Evolutionary conservation across 2,329 filamentous ascomycete genomes (phyloP), one percentile per base, ranked within the genome.

Genomic region (Fusarium liriodendri): DNA sequence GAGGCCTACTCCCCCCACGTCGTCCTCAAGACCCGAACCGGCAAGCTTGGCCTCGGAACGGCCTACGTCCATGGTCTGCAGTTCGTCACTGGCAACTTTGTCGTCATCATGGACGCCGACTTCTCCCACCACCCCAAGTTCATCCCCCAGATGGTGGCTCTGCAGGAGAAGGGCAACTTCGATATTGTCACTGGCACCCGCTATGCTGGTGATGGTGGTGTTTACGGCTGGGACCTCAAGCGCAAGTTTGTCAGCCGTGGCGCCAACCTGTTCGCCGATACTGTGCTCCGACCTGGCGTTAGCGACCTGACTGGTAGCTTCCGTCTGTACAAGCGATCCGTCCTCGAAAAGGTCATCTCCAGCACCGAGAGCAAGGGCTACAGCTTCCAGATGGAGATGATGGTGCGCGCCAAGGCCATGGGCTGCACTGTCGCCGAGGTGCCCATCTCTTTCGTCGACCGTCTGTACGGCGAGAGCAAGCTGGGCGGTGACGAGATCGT

Each of bases 101-200:
- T 99, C 82, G 94, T 99, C 88, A 99, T 99, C 89, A 99, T 99
- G 97, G 97, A 99, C 87, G 97, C 97, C 85, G 97, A 99, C 86
- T 99, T 99, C 89, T 95, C 91, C 78, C 97, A 99, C 87, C 97
- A 99, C 88, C 97, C 97, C 81, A 99, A 98, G 86, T 99, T 98
- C 90, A 98, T 99, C 84, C 92, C 95, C 63, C 88, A 92, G 81
- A 98, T 99, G 95, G 94, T 99, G 79, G 89, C 89, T 69, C 89
- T 92, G 76, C 97, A 98, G 84, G 89, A 91, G 83, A 83, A 82
- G 70, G 92, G 87, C 75, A 91, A 95, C 87, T 97, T 95, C 86
- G 97, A 99, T 81, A 99, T 99, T 78, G 95, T 99, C 55, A 98
- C 96, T 2, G 97, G 97, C 62, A 99, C 97, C 54, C 90, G 97